A percentile compares a stretch with the other conserved stretches of the same genome.
phyloP scores from a whole-genome alignment of 2,329 filamentous ascomycete genomes.

The Shiraia bambusicola region DNA sequence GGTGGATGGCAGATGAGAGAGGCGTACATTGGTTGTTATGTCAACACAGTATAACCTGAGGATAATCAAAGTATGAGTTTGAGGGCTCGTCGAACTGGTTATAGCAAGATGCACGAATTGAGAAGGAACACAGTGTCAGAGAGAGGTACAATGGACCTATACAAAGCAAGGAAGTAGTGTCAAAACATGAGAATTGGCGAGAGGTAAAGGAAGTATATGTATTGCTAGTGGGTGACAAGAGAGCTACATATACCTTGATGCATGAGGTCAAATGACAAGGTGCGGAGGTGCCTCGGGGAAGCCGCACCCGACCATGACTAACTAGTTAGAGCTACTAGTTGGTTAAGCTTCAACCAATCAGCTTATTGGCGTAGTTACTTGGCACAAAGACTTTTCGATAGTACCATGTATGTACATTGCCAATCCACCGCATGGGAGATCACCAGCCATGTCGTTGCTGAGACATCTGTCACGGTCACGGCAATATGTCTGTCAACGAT shows the following conservation, averaged over 20 bases:
- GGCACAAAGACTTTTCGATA: conserved; percentile 24
- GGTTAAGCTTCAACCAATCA: conserved; percentile 24
- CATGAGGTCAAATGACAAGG: conserved; percentile 24
- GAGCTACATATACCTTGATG: conserved; percentile 8
- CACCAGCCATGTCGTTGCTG: conserved; percentile 34
- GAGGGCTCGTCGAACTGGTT: background rate
- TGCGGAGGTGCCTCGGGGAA: conserved; percentile 28
- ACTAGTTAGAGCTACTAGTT: too few relatives aligned
- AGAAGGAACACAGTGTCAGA: background rate
- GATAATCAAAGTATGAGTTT: background rate
- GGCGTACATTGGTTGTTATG: conserved; percentile 49
- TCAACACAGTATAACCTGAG: conserved; percentile 2
- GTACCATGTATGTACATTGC: conserved; percentile 6
- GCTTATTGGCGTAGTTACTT: conserved; percentile 10
- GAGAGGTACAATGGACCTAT: background rate
- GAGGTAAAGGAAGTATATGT: background rate
- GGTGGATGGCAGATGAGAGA: conserved; percentile 67
- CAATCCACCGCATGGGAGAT: conserved; percentile 11
- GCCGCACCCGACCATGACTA: conserved; percentile 12
- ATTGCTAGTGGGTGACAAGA: conserved; percentile 3
- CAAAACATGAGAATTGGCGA: too few relatives aligned
- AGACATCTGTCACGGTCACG: conserved; percentile 31
- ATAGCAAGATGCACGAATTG: background rate
- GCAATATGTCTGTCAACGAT: conserved; percentile 32
- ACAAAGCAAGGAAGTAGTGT: too few relatives aligned